phyloP scores from a whole-genome alignment of 306 rosid species.

The Castanea crenata region DNA sequence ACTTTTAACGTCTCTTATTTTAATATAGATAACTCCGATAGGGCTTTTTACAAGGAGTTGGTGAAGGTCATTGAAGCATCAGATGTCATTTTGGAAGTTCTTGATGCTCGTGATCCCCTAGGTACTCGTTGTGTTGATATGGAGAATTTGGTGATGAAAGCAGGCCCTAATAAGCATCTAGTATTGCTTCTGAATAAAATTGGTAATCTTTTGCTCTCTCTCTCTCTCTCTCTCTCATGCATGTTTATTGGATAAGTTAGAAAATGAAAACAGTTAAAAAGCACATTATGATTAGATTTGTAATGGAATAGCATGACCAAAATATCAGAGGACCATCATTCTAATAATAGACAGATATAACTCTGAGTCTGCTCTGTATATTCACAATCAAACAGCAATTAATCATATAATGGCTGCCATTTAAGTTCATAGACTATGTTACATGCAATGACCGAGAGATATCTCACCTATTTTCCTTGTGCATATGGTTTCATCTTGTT shows the following conservation, averaged over 20 bases:
- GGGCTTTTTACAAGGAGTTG: slow-evolving; percentile 87
- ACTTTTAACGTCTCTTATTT: background rate
- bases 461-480: background rate
- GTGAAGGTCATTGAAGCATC: slow-evolving; percentile 85
- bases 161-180: slow-evolving; percentile 77
- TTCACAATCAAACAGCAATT: background rate
- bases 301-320: background rate
- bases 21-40: slow-evolving; percentile 58
- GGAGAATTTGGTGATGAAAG: slow-evolving; percentile 84
- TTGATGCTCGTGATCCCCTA: slow-evolving; percentile 97
- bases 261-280: background rate
- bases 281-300: background rate
- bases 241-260: background rate
- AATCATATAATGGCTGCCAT: background rate
- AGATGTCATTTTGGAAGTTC: slow-evolving; percentile 92
- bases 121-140: slow-evolving; percentile 86
- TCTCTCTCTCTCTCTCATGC: background rate
- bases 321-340: background rate
- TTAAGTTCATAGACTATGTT: background rate
- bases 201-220: slow-evolving; percentile 41
- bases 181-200: slow-evolving; percentile 95
- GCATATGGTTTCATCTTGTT: background rate
- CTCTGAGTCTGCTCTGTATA: background rate
- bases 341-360: background rate
- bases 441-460: background rate